phyloP scores from a whole-genome alignment of 352 stramenopile species.

The Phytopythium ostracodes region DNA sequence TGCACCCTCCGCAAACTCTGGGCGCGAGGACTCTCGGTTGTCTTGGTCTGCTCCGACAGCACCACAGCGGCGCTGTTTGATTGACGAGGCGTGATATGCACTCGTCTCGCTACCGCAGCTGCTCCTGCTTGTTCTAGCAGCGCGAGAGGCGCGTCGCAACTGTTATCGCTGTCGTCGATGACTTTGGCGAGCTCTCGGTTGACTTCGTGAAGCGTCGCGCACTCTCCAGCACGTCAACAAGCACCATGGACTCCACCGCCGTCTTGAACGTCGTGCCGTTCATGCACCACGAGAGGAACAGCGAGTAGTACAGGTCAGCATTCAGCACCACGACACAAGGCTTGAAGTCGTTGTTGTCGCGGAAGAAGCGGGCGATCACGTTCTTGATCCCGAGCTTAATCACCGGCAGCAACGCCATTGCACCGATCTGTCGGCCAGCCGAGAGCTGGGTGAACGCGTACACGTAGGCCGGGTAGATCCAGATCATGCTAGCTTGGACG shows the following conservation, averaged over 20 bases:
- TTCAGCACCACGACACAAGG: constrained; percentile 23
- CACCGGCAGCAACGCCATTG: constrained; percentile 15
- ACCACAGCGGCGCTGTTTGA: no score
- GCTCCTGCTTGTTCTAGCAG: no score
- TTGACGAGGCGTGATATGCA: no score
- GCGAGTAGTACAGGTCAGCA: constrained; percentile 19
- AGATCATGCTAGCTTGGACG: not conserved
- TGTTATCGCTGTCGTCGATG: no score
- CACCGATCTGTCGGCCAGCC: constrained; percentile 4
- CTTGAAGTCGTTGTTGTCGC: constrained; percentile 13
- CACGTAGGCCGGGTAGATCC: constrained; percentile 22
- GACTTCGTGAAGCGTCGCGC: constrained; percentile 11
- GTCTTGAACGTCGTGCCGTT: constrained; percentile 13
- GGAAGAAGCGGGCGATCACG: constrained; percentile 14
- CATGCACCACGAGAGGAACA: constrained; percentile 25
- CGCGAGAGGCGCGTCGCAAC: no score
- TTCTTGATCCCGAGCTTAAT: constrained; percentile 26
- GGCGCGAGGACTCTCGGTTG: no score
- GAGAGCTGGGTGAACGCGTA: constrained; percentile 15
- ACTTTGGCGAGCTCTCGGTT: not conserved
- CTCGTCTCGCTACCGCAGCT: no score
- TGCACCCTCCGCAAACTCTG: no score
- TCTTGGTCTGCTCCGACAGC: no score
- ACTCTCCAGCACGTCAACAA: constrained; percentile 16
- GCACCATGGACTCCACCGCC: constrained; percentile 13